These are phyloP conservation scores for Calvatia gigantea DNA, from an alignment of 768 basidiomycete genomes.

Conservation along the genomic window DNA sequence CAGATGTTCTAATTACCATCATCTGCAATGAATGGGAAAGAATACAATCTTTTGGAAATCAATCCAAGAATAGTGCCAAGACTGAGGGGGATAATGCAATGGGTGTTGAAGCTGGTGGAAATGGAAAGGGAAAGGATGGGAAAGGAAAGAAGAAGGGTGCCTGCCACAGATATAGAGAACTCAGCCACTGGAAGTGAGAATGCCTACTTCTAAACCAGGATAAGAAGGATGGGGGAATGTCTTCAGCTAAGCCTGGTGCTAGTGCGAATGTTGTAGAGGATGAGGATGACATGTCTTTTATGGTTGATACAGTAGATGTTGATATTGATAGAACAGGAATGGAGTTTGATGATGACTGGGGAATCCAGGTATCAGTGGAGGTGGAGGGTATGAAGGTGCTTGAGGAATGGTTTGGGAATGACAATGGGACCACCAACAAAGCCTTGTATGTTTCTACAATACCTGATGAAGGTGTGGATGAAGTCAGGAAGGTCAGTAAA, in stretches of 20 bases:
- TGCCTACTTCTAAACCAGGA: constrained; percentile 17
- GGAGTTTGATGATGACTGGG: too few relatives aligned
- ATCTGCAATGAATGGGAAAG: constrained; percentile 27
- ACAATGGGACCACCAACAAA: too few relatives aligned
- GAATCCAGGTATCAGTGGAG: too few relatives aligned
- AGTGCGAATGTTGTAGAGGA: neutral
- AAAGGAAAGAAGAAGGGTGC: constrained; percentile 1
- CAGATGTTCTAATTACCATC: constrained; percentile 20
- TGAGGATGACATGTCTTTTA: neutral
- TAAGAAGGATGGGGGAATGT: constrained; percentile 16
- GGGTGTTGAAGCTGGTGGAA: constrained; percentile 4
- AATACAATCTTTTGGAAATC: constrained; percentile 7
- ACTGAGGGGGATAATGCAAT: constrained; percentile 21
- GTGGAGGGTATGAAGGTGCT: too few relatives aligned
- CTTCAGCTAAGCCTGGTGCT: neutral
- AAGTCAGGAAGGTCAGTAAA: neutral
- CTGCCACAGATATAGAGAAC: constrained; percentile 27
- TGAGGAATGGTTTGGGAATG: too few relatives aligned
- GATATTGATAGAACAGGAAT: too few relatives aligned
- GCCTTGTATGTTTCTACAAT: too few relatives aligned
- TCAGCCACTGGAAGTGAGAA: constrained; percentile 22
- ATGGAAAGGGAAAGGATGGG: constrained; percentile 9
- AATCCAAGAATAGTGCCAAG: neutral
- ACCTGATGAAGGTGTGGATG: too few relatives aligned
- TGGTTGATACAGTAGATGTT: neutral